Percentiles rank a stretch among this genome's conserved stretches.
Evolutionary conservation across 2,329 filamentous ascomycete species (phyloP).

Genomic region (Xylariales sp.): DNA sequence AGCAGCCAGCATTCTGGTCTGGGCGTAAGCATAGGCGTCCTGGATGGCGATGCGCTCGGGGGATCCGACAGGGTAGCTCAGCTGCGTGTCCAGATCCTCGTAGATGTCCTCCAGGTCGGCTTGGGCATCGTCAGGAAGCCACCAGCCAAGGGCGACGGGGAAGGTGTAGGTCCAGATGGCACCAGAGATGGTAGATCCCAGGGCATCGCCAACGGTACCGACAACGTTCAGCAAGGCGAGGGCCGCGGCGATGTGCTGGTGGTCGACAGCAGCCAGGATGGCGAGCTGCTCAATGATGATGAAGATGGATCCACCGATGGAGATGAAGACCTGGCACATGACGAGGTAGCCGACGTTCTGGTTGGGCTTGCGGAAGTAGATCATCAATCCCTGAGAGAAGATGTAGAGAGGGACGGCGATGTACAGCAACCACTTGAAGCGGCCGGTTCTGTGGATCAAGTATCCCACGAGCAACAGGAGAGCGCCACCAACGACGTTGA

Average conservation of each 20-base stretch:
- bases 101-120: constrained; percentile 19
- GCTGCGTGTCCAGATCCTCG: background rate
- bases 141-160: constrained; percentile 37
- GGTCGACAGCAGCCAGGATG: constrained; percentile 50
- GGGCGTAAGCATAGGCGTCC: background rate
- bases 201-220: constrained; percentile 50
- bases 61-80: background rate
- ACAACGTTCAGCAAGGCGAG: constrained; percentile 52
- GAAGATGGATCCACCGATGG: constrained; percentile 49
- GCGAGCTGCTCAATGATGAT: constrained; percentile 53
- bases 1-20: background rate
- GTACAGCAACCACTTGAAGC: constrained; percentile 43
- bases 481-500: constrained; percentile 36
- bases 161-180: constrained; percentile 57
- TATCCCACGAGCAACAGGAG: constrained; percentile 36
- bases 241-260: constrained; percentile 49
- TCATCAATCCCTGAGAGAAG: constrained; percentile 47
- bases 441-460: constrained; percentile 38
- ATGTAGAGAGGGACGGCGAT: constrained; percentile 38
- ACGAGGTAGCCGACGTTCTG: constrained; percentile 44
- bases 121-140: constrained; percentile 36
- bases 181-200: constrained; percentile 52
- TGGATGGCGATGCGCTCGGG: background rate
- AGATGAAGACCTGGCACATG: constrained; percentile 50
- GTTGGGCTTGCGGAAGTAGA: constrained; percentile 47